Conservation (phyloP, 371 early-diverging fungal genomes). For the Apophysomyces trapeziformis region DNA sequence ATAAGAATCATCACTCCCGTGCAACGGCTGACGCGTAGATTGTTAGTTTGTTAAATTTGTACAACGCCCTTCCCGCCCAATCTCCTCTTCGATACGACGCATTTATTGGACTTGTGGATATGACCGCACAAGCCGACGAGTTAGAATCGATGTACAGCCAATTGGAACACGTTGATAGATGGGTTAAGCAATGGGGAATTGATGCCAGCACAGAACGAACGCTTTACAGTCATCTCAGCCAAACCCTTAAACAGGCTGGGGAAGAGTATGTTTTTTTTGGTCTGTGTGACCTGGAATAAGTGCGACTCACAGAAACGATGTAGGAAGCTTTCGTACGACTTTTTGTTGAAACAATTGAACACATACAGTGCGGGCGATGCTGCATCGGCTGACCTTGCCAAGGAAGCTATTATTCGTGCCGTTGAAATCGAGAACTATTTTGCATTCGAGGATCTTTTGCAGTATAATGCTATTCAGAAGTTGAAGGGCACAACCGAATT, state of each 20-base stretch:
- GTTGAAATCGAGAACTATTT: conserved; percentile 75
- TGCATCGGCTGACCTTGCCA: conserved; percentile 40
- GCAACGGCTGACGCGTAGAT: conserved; percentile 14
- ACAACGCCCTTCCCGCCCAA: conserved; percentile 71
- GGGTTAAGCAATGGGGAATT: conserved; percentile 81
- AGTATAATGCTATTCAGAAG: conserved; percentile 73
- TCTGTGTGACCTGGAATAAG: neutral
- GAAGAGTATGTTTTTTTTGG: conserved; percentile 57
- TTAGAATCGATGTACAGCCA: conserved; percentile 71
- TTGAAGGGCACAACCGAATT: conserved; percentile 66
- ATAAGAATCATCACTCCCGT: neutral
- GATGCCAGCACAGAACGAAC: conserved; percentile 57
- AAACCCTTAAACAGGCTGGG: conserved; percentile 65
- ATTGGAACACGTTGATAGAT: conserved; percentile 66
- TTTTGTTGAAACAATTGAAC: conserved; percentile 67
- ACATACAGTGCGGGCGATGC: conserved; percentile 52
- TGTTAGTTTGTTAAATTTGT: conserved; percentile 80
- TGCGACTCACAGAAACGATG: neutral
- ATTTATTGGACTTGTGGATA: conserved; percentile 75
- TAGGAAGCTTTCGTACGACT: conserved; percentile 66
- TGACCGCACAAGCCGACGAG: conserved; percentile 74
- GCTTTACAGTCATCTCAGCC: conserved; percentile 67
- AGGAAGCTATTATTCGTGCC: conserved; percentile 69
- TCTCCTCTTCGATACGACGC: conserved; percentile 72
- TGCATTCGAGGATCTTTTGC: conserved; percentile 80